Evolutionary conservation across 2,329 filamentous ascomycete species (phyloP), one percentile per base, ranked within the genome.

Genomic region (Alternaria sp.): DNA sequence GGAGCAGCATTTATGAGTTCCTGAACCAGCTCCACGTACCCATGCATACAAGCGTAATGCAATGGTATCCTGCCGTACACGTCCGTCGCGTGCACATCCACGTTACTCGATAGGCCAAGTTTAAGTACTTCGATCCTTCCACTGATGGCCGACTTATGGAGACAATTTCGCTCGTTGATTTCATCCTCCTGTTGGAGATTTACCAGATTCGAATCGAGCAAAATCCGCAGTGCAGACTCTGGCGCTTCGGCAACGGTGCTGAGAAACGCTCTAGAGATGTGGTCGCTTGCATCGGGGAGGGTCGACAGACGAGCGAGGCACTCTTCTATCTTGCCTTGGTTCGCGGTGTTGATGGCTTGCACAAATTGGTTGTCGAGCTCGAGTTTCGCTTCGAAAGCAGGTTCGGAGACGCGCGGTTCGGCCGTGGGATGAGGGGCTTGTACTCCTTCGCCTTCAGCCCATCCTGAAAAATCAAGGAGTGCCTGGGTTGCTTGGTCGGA

Each of bases 401-500:
- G 74, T 54, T 77, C 76, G 28, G 72, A 71, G 15, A 73, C 66
- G 57, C 70, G 70, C 44, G 77, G 68, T 61, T 80, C 76, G 23
- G 67, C 68, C 12, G 67, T 70, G 49, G 77, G 70, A 21, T 72
- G 71, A n/a, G 81, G 79, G 51, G 80, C 97, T 73, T 90, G 91
- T 74, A 98, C 90, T 79, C 96, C 92, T 73, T 98, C 96, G 21
- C 96, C 96, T 80, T 99, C 96, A 19, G 94, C 93, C 95, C 95
- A 98, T 36, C 95, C 96, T 57, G 95, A 95, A 50, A 98, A 89
- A 77, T 98, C 96, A 71, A 98, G 90, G 40, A 97, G 84, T 72
- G 93, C 96, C n/a, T 93, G 97, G 0, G 96, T 98, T 9, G 96
- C 96, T 82, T 97, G 93, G 71, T 99, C 96, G 5, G 96, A 97